A percentile compares a stretch with the other conserved stretches of the same genome.
Conservation (phyloP, 768 basidiomycete genomes). For the Coprinopsis strossmayeri region DNA sequence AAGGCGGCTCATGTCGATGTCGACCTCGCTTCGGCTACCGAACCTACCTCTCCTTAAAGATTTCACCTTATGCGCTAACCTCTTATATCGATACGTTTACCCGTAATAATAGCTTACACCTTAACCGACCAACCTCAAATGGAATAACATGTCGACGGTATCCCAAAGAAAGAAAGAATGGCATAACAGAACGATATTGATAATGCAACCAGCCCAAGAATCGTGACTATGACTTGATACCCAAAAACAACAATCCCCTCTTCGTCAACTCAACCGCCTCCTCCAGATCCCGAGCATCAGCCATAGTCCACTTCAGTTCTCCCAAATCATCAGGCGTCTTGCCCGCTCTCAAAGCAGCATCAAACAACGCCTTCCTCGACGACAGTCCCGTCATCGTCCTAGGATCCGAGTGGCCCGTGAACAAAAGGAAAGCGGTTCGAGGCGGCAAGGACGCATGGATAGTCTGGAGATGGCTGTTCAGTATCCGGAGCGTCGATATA, state of each 20-base stretch:
- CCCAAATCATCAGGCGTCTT: constrained; percentile 51
- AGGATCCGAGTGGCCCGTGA: constrained; percentile 88
- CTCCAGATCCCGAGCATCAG: constrained; percentile 75
- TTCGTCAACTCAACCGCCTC: constrained; percentile 74
- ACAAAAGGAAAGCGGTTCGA: constrained; percentile 76
- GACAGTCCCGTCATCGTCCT: constrained; percentile 70
- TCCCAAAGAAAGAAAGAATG: background rate
- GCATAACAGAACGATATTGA: background rate
- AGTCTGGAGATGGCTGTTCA: constrained; percentile 55
- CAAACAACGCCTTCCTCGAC: constrained; percentile 66
- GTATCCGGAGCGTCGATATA: constrained; percentile 30
- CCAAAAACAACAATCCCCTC: constrained; percentile 79
- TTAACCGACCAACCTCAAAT: too few relatives aligned
- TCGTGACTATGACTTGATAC: constrained; percentile 36
- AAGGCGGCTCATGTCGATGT: constrained; percentile 31
- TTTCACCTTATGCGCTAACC: too few relatives aligned
- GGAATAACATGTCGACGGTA: too few relatives aligned
- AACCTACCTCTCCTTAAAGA: constrained; percentile 2
- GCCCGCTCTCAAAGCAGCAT: constrained; percentile 51
- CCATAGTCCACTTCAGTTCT: constrained; percentile 62
- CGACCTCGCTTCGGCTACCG: background rate
- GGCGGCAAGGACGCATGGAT: constrained; percentile 69
- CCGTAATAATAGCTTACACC: too few relatives aligned
- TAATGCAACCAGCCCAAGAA: background rate
- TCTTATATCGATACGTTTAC: too few relatives aligned